These are phyloP conservation scores for Ogataea nakhonphanomensis DNA, from an alignment of 805 yeast species.

Conservation along the genomic window DNA sequence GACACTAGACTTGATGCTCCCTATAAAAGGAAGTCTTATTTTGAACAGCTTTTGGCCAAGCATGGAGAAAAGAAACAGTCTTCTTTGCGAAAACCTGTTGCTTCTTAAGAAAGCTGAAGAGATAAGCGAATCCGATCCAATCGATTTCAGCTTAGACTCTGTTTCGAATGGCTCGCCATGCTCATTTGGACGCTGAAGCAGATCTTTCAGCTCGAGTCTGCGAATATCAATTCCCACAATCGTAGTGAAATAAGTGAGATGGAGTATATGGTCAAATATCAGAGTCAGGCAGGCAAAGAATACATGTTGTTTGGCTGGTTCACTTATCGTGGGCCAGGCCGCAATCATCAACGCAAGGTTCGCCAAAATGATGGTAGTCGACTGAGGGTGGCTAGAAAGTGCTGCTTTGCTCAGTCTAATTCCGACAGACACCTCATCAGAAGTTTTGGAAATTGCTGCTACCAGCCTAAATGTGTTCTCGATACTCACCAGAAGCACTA, in stretches of 20 bases:
- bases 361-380: slow-evolving; percentile 34
- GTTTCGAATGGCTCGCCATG: slow-evolving; percentile 12
- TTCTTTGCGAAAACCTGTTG: slow-evolving; percentile 4
- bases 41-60: slow-evolving; percentile 33
- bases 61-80: slow-evolving; percentile 17
- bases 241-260: slow-evolving; percentile 60
- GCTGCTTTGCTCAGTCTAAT: slow-evolving; percentile 37
- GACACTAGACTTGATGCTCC: slow-evolving; percentile 31
- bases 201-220: slow-evolving; percentile 57
- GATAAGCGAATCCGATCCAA: slow-evolving; percentile 23
- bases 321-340: slow-evolving; percentile 30
- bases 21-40: slow-evolving; percentile 37
- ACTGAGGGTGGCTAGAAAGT: slow-evolving; percentile 34
- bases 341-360: slow-evolving; percentile 21
- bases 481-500: slow-evolving; percentile 40
- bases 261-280: slow-evolving; percentile 57
- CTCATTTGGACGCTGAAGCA: slow-evolving; percentile 32
- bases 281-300: slow-evolving; percentile 46
- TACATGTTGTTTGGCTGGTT: slow-evolving; percentile 38
- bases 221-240: slow-evolving; percentile 65
- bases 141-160: slow-evolving; percentile 11
- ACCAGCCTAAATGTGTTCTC: slow-evolving; percentile 49
- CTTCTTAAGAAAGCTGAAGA: slow-evolving; percentile 19
- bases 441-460: slow-evolving; percentile 36
- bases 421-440: slow-evolving; percentile 41